phyloP scores from a whole-genome alignment of 2,329 filamentous ascomycete species.

The Fusarium sambucinum region DNA sequence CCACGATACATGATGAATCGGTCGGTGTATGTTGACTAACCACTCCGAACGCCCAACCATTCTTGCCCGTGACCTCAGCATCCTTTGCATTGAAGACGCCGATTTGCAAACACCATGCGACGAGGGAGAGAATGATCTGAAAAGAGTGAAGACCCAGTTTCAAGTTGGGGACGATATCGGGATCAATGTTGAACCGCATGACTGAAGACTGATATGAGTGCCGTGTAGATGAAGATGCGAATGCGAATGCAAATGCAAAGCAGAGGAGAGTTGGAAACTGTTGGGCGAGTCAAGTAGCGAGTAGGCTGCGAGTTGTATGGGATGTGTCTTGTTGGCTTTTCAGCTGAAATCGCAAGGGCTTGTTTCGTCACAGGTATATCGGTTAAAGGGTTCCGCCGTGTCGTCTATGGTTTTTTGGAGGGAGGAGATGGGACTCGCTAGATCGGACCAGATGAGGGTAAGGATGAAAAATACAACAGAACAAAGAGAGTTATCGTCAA shows the following conservation, averaged over 20 bases:
- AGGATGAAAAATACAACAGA: constrained; percentile 11
- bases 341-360: constrained; percentile 39
- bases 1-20: background rate
- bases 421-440: background rate
- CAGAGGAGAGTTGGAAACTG: background rate
- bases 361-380: constrained; percentile 22
- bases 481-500: constrained; percentile 32
- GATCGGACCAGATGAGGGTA: background rate
- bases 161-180: constrained; percentile 65
- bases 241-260: background rate
- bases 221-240: background rate
- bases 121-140: constrained; percentile 67
- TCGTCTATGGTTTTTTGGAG: constrained; percentile 28
- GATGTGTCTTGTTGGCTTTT: constrained; percentile 33
- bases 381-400: constrained; percentile 19
- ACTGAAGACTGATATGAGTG: constrained; percentile 14
- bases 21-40: constrained; percentile 56
- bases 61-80: constrained; percentile 66
- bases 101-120: constrained; percentile 71
- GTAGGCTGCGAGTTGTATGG: constrained; percentile 14
- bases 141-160: constrained; percentile 69
- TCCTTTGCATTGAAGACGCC: constrained; percentile 65
- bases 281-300: constrained; percentile 1
- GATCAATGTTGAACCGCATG: constrained; percentile 66
- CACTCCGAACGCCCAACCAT: constrained; percentile 73